A percentile compares a stretch with the other conserved stretches of the same genome.
phyloP scores from a whole-genome alignment of 352 stramenopile species.

The Pythium insidiosum region DNA sequence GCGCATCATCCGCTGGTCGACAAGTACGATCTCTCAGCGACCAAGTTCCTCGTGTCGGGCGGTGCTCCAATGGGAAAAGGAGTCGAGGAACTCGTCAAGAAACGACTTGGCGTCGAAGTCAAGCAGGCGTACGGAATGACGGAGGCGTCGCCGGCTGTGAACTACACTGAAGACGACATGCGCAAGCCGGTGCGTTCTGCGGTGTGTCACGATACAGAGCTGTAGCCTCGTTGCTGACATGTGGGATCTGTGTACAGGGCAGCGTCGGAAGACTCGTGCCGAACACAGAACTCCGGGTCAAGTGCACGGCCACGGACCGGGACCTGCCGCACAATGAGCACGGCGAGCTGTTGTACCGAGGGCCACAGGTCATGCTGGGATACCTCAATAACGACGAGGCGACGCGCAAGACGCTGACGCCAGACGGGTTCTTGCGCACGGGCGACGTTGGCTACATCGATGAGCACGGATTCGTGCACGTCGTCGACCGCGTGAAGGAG shows the following conservation, averaged over 20 bases:
- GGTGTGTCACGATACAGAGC: no score
- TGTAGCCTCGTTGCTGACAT: no score
- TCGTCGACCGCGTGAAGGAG: slow-evolving; percentile 91
- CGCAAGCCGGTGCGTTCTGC: no score
- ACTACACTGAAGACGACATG: slow-evolving; percentile 12
- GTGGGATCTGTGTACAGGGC: slow-evolving; percentile 4
- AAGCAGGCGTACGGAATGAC: slow-evolving; percentile 43
- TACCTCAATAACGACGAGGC: slow-evolving; percentile 87
- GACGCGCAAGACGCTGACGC: slow-evolving; percentile 66
- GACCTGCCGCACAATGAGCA: slow-evolving; percentile 19
- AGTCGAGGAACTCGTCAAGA: slow-evolving; percentile 37
- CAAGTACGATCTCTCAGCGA: slow-evolving; percentile 84
- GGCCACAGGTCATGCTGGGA: slow-evolving; percentile 27
- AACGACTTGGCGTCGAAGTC: slow-evolving; percentile 32
- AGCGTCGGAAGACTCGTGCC: slow-evolving; percentile 26
- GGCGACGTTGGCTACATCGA: slow-evolving; percentile 90
- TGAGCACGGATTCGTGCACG: slow-evolving; percentile 88
- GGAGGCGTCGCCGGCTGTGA: slow-evolving; percentile 19
- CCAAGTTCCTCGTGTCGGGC: slow-evolving; percentile 59
- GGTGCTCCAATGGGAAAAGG: slow-evolving; percentile 69
- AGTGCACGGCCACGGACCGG: slow-evolving; percentile 24
- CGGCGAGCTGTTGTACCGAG: slow-evolving; percentile 73
- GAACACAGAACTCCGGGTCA: slow-evolving; percentile 30
- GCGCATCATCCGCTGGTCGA: slow-evolving; percentile 88
- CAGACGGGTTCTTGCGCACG: slow-evolving; percentile 83